Evolutionary conservation across 2,329 filamentous ascomycete species (phyloP), one percentile per base, ranked within the genome.

Genomic region (Hypoxylon sp.): DNA sequence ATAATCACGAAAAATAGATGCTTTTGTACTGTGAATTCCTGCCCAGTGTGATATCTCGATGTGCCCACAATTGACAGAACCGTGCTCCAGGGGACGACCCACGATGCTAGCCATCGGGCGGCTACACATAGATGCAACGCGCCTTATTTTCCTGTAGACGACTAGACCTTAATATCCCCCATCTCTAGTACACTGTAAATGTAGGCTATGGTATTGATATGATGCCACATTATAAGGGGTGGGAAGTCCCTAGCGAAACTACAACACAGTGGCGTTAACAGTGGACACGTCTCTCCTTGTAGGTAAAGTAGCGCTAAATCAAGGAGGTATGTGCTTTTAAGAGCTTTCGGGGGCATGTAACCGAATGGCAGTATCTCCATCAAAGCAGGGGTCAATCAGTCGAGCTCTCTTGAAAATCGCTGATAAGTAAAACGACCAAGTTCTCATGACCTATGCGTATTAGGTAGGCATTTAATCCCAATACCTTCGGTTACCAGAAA

Each of bases 301-400:
- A 44, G 39, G 39, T 17, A 5, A 21, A 44, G 27, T 13, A 17
- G 27, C 42, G 54, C 54, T 29, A 56, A 56, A 47, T 21, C 19
- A 46, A 27, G 27, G 52, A 32, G 13, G 17, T 19, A 21, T 44
- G 39, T 19, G 17, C 31, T 24, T 24, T n/a, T n/a, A n/a, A n/a
- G n/a, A 8, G 15, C 6, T 13, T 39, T 39, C 31, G 35, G 32
- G 21, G 31, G 17, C 19, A 17, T 4, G 17, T 15, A 19, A 31
- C 15, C 4, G 21, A 29, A 31, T 11, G n/a, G 47, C n/a, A 11
- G 19, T 50, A 50, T 50, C 27, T 50, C 39, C 39, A 50, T 29
- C 47, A 32, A 56, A 47, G 17, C 19, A 56, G 42, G 54, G 42
- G 39, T 37, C 13, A 47, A 47, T 35, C 8, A 8, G 2, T 39